Percentiles rank a stretch among this genome's conserved stretches.
phyloP scores from a whole-genome alignment of 106 monocot species.

The Dactylorhiza incarnata region DNA sequence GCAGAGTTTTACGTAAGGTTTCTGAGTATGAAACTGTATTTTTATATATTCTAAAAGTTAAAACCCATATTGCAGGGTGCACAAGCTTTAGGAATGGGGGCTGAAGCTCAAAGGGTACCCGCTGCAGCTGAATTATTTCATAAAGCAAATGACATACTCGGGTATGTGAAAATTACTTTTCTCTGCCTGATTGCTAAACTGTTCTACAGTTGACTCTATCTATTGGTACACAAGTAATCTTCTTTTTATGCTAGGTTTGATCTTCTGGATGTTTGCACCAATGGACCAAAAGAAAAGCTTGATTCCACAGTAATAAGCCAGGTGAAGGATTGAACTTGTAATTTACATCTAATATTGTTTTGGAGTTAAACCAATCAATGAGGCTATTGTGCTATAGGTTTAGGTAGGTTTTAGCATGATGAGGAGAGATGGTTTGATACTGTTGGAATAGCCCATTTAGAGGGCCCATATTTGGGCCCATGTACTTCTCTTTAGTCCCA shows the following conservation, averaged over 20 bases:
- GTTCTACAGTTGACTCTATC: not conserved
- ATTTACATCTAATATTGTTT: not conserved
- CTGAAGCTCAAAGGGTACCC: slow-evolving; percentile 48
- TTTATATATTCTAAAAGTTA: not conserved
- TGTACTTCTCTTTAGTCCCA: too few relatives aligned
- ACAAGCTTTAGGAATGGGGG: slow-evolving; percentile 90
- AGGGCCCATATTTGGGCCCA: too few relatives aligned
- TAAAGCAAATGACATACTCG: slow-evolving; percentile 89
- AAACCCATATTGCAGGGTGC: slow-evolving; percentile 53
- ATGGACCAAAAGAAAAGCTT: slow-evolving; percentile 96
- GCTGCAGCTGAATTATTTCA: slow-evolving; percentile 78
- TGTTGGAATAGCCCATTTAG: too few relatives aligned
- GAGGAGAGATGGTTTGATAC: too few relatives aligned
- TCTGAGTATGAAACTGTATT: not conserved
- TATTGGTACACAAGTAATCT: not conserved
- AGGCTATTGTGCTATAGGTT: too few relatives aligned
- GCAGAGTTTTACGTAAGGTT: not conserved
- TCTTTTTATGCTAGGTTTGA: slow-evolving; percentile 44
- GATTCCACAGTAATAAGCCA: slow-evolving; percentile 95
- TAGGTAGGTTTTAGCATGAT: too few relatives aligned
- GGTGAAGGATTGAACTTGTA: slow-evolving; percentile 24
- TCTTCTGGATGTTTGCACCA: slow-evolving; percentile 79
- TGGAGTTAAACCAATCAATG: not conserved
- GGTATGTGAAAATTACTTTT: slow-evolving; percentile 28
- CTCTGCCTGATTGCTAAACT: not conserved